Conservation (phyloP, 2,329 filamentous ascomycete genomes). For the Ceratocystis cubensis region DNA sequence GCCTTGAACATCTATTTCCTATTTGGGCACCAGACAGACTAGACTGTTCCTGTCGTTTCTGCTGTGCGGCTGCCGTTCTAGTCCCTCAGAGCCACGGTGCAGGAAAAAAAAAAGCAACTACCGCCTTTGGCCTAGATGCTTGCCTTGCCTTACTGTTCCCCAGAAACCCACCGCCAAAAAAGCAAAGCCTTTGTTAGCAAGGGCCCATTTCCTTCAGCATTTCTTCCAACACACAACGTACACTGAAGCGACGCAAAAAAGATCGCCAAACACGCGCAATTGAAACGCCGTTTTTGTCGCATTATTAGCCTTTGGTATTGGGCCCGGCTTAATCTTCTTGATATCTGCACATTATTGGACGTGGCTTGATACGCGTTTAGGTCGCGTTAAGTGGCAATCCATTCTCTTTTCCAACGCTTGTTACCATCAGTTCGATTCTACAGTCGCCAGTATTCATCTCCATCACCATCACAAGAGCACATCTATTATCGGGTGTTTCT, state of each 20-base stretch:
- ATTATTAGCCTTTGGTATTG: neutral
- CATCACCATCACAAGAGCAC: neutral
- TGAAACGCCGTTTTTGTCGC: neutral
- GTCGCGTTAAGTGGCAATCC: slow-evolving; percentile 16
- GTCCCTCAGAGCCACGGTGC: neutral
- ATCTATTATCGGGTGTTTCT: neutral
- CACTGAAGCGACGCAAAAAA: neutral
- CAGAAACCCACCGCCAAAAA: neutral
- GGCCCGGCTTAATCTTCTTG: neutral
- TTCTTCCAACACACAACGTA: slow-evolving; percentile 1
- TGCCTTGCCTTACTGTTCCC: neutral
- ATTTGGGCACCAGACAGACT: neutral
- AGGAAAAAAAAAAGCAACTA: slow-evolving; percentile 3
- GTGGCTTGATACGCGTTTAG: slow-evolving; percentile 8
- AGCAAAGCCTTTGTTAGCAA: slow-evolving; percentile 7
- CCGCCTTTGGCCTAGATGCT: neutral
- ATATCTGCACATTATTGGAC: neutral
- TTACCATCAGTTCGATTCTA: neutral
- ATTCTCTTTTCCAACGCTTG: slow-evolving; percentile 12
- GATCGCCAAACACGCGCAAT: neutral
- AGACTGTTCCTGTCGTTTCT: neutral
- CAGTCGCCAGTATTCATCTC: neutral
- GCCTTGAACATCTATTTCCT: neutral
- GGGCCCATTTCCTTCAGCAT: slow-evolving; percentile 1
- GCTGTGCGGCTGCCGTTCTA: neutral